phyloP scores from a whole-genome alignment of 768 basidiomycete species.

The Tricholoma terreum region DNA sequence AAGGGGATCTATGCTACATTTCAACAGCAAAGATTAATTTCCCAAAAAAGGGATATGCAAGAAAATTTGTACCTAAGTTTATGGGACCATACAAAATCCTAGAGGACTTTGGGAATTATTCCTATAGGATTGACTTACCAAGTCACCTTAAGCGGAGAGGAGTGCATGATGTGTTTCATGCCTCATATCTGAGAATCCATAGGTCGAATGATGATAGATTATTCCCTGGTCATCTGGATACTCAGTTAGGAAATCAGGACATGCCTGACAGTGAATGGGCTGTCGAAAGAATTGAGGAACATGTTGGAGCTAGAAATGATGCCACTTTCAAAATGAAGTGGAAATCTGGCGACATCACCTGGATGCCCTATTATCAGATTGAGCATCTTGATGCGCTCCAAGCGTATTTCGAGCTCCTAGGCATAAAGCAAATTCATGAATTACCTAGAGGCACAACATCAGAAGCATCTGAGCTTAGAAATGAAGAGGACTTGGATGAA shows the following conservation, averaged over 20 bases:
- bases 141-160: background rate
- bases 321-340: slow-evolving; percentile 25
- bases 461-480: too few relatives aligned
- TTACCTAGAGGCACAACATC: too few relatives aligned
- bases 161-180: background rate
- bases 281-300: slow-evolving; percentile 20
- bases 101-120: slow-evolving; percentile 3
- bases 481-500: too few relatives aligned
- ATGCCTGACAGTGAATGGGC: slow-evolving; percentile 23
- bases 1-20: background rate
- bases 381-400: slow-evolving; percentile 18
- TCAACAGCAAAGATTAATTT: too few relatives aligned
- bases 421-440: too few relatives aligned
- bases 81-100: background rate
- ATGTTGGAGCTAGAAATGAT: slow-evolving; percentile 16
- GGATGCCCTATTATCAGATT: slow-evolving; percentile 27
- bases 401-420: slow-evolving; percentile 30
- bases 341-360: slow-evolving; percentile 30
- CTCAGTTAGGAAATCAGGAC: slow-evolving; percentile 14
- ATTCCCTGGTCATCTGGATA: slow-evolving; percentile 31
- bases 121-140: background rate
- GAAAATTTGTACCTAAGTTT: background rate
- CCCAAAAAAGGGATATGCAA: background rate
- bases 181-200: slow-evolving; percentile 10
- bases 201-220: slow-evolving; percentile 31